phyloP scores from a whole-genome alignment of 208 protist species.

The Porcisia deanei region DNA sequence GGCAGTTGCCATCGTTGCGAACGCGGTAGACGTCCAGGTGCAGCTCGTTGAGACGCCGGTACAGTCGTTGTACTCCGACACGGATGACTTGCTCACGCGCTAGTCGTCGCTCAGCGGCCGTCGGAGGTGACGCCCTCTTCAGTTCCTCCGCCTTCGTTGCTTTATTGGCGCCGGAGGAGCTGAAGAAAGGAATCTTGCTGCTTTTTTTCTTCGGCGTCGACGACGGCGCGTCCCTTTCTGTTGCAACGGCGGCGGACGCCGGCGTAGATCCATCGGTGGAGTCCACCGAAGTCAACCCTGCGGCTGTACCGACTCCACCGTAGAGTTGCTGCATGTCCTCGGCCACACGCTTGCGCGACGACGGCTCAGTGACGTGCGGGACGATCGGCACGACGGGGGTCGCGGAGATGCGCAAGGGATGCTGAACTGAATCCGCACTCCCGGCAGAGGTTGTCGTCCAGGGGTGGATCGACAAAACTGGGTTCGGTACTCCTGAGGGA shows the following conservation, averaged over 20 bases:
- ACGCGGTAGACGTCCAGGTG: slow-evolving; percentile 57
- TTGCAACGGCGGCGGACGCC: not conserved
- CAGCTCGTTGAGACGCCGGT: slow-evolving; percentile 60
- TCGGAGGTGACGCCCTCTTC: slow-evolving; percentile 15
- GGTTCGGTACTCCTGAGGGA: not conserved
- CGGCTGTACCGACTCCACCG: slow-evolving; percentile 3
- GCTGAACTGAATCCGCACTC: not conserved
- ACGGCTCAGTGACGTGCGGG: slow-evolving; percentile 36
- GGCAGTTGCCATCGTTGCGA: slow-evolving; percentile 89
- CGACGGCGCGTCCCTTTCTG: not conserved
- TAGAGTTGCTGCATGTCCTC: slow-evolving; percentile 36
- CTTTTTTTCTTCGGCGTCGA: slow-evolving; percentile 18
- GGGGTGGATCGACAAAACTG: not conserved
- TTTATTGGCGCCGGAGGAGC: slow-evolving; percentile 18
- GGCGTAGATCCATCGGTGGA: not conserved
- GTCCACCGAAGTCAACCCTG: not conserved
- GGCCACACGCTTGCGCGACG: slow-evolving; percentile 28
- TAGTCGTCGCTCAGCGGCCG: slow-evolving; percentile 14
- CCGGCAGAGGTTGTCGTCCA: not conserved
- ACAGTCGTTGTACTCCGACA: slow-evolving; percentile 55
- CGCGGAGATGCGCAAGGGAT: slow-evolving; percentile 26
- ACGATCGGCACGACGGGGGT: slow-evolving; percentile 66
- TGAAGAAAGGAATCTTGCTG: not conserved
- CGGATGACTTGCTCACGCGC: slow-evolving; percentile 66
- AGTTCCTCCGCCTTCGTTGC: slow-evolving; percentile 10